Base-by-base conservation (phyloP, 352 stramenopile genomes). In the Pythium phragmitis region DNA sequence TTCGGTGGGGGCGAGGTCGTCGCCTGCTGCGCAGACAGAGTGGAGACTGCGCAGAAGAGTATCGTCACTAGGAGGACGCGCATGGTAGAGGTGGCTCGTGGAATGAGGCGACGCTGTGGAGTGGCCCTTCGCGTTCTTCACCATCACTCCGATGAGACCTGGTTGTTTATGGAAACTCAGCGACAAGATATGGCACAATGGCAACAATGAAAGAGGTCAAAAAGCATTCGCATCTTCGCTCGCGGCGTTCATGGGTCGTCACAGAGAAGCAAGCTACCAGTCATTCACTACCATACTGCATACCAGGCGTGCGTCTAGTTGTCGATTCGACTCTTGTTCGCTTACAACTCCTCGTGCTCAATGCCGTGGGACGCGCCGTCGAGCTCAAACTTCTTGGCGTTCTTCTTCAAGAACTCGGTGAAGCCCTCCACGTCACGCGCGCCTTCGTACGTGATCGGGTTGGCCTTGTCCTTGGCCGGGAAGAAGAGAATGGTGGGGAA, bases 401-500 rank as follows among this genome's bases (percentile, higher is more conserved):
- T 88, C 76, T 92, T 78, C 82, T 97, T 91, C 46, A 97, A 63
- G 75, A 95, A 97, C 36, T 83, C 77, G 46, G 88, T 82, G 53
- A 97, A 84, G 48, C 78, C 76, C 30, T 93, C 87, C 11, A 96
- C 80, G 51, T 96, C 88, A 47, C 87, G 86, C 13, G 79, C 79
- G 39, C 85, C 88, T 48, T 96, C 87, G 77, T 96, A 97, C 57
- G 79, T 66, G 48, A 96, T 71, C 52, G 89, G 88, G 67, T 91
- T 92, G 63, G 79, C 73, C 71, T 96, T 97, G 72, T 93, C 80
- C 48, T 96, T 91, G 57, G 72, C 89, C 47, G 91, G 91, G 87
- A 98, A 98, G 76, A 98, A 98, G 57, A 97, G 80, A 43, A 98
- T 77, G 50, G 96, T 98, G 39, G 96, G 96, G 91, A 98, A 98